Base-by-base conservation (phyloP, 176 grass and related monocot species). In the Ampelocalamus luodianensis region DNA sequence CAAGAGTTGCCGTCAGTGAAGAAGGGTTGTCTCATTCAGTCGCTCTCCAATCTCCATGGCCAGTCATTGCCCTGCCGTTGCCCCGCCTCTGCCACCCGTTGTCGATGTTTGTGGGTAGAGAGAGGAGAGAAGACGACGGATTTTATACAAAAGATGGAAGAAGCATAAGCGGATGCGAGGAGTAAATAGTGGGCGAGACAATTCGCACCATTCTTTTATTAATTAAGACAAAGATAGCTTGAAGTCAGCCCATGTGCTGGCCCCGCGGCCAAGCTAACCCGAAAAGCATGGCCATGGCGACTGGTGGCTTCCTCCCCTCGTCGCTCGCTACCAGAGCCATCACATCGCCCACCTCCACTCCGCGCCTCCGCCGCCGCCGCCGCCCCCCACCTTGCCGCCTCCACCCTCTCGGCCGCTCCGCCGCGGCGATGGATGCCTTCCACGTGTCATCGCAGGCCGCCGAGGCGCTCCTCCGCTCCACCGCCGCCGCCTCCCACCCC, bases 381-480 rank as follows among this genome's bases (percentile, higher is more conserved):
- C 32, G 32, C 61, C 6, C 62, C 51, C 51, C 5, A 44, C 22
- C n/a, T 4, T 39, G 68, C 17, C 48, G 17, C 10, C 68, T 4
- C 51, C 15, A n/a, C 34, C 8, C 44, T 59, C 45, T 43, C 22
- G 36, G 14, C 27, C 37, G 24, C 29, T 38, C 11, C 29, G 10
- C 81, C 7, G 23, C 20, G 77, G 65, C 37, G 71, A 91, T 91
- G 89, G 85, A 45, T 20, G 37, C 73, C 50, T 34, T 92, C 58
- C 74, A 82, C 59, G 36, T 92, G 40, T 75, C 83, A 3, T 56
- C 86, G 32, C 79, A 46, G 50, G 66, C 22, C 32, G 50, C 78
- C 8, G 78, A 81, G 58, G 83, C 78, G 40, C 86, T 89, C n/a
- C 83, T 92, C 65, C 82, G 4, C 65, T 11, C 81, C n/a, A 6